Percentiles rank a stretch among this genome's conserved stretches.
These are phyloP conservation scores for Tetradesmus obliquus DNA, from an alignment of 139 green algal genomes.

Conservation along the genomic window DNA sequence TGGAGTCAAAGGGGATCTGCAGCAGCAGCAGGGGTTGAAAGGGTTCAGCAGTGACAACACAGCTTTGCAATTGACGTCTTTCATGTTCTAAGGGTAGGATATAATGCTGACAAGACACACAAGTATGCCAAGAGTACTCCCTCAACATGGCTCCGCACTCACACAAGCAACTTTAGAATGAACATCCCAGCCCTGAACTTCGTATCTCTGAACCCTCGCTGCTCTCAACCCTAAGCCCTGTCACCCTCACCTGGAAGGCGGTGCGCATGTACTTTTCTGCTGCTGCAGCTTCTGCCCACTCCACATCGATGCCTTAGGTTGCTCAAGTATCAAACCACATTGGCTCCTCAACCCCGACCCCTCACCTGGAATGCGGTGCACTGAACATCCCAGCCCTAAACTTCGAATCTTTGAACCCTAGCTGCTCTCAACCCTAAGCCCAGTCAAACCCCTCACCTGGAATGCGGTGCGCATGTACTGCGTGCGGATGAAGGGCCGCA, in stretches of 20 bases:
- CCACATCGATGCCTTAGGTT: background rate
- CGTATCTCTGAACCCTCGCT: no score
- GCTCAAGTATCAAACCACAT: no score
- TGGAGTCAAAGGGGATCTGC: constrained; percentile 92
- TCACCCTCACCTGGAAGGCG: background rate
- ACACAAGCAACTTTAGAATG: background rate
- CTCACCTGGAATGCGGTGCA: no score
- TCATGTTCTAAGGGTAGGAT: background rate
- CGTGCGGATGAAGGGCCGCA: constrained; percentile 89
- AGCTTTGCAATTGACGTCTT: background rate
- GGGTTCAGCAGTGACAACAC: background rate
- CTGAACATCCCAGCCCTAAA: no score
- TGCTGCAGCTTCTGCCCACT: background rate
- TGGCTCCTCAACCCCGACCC: no score
- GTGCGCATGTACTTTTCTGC: background rate
- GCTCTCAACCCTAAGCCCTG: no score
- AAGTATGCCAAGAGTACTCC: background rate
- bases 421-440: background rate
- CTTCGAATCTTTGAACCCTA: no score
- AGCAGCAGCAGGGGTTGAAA: constrained; percentile 21
- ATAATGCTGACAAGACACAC: background rate
- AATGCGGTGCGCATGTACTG: constrained; percentile 96
- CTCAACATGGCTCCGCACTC: background rate
- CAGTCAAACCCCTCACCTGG: constrained; percentile 61
- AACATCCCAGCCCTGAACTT: no score